Conservation (phyloP, 1,139 yeast genomes). For the Meyerozyma athensensis region DNA sequence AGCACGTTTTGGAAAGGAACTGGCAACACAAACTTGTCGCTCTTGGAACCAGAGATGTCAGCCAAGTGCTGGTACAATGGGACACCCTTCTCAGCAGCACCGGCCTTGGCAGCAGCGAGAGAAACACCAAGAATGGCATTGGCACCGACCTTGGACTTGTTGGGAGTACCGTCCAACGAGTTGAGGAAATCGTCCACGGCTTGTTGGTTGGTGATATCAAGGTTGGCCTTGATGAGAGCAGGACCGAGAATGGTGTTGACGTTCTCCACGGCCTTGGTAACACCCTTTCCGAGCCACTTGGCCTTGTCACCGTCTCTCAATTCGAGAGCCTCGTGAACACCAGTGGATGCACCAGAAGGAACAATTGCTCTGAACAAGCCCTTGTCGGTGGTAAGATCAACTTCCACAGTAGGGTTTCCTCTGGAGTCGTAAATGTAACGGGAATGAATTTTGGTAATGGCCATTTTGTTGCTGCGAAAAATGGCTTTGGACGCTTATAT, state of each 20-base stretch:
- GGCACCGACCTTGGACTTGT: constrained; percentile 20
- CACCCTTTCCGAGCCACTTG: constrained; percentile 20
- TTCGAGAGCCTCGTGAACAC: constrained; percentile 18
- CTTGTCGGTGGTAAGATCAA: constrained; percentile 16
- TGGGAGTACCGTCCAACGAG: constrained; percentile 19
- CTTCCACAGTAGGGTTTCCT: constrained; percentile 20
- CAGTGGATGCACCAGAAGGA: constrained; percentile 20
- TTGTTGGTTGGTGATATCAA: constrained; percentile 15
- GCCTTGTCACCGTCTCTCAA: constrained; percentile 20
- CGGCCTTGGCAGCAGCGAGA: constrained; percentile 19
- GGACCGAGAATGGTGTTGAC: constrained; percentile 18
- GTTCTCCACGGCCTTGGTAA: constrained; percentile 18
- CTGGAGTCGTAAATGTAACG: constrained; percentile 20
- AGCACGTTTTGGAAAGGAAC: constrained; percentile 97
- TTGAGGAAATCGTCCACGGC: constrained; percentile 17
- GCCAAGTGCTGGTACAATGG: constrained; percentile 18
- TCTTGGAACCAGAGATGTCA: constrained; percentile 22
- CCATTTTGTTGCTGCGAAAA: constrained; percentile 9
- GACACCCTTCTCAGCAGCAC: constrained; percentile 18
- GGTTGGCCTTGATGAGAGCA: constrained; percentile 14
- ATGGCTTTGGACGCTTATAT: neutral
- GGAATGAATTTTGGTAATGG: constrained; percentile 14
- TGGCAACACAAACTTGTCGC: constrained; percentile 74
- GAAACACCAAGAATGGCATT: constrained; percentile 20
- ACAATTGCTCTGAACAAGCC: constrained; percentile 18